phyloP scores from a whole-genome alignment of 2,329 filamentous ascomycete genomes.

The Ceratocystis alfenasii region DNA sequence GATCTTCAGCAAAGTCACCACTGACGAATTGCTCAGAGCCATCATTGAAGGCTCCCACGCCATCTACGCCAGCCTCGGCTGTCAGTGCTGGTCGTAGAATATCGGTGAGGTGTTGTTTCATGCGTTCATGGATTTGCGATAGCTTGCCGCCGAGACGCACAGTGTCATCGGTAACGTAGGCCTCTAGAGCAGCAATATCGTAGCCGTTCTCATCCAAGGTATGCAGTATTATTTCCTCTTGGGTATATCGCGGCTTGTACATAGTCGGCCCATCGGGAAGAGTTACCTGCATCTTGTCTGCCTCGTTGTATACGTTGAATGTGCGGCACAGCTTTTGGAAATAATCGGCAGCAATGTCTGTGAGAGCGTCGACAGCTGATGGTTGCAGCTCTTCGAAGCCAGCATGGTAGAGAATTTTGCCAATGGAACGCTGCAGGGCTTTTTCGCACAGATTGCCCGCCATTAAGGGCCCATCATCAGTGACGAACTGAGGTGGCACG shows the following conservation, averaged over 20 bases:
- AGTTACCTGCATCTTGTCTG: constrained; percentile 45
- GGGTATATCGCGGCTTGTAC: constrained; percentile 56
- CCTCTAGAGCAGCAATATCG: constrained; percentile 68
- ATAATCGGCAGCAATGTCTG: constrained; percentile 79
- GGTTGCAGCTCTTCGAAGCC: constrained; percentile 97
- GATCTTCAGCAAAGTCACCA: constrained; percentile 93
- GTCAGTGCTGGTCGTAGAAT: constrained; percentile 78
- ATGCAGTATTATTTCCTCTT: constrained; percentile 79
- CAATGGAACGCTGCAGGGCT: constrained; percentile 78
- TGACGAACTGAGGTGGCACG: constrained; percentile 76
- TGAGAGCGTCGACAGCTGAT: constrained; percentile 79
- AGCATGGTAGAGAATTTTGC: constrained; percentile 88
- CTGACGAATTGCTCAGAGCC: constrained; percentile 94
- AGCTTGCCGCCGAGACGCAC: constrained; percentile 73
- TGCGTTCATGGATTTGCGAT: constrained; percentile 75
- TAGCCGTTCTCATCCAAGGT: constrained; percentile 73
- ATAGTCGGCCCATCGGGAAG: constrained; percentile 34
- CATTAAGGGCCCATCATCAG: constrained; percentile 80
- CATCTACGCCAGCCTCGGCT: constrained; percentile 63
- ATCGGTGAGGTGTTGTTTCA: constrained; percentile 88
- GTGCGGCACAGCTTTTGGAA: constrained; percentile 73
- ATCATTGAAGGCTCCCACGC: constrained; percentile 84
- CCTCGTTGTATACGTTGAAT: constrained; percentile 71
- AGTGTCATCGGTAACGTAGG: constrained; percentile 86
- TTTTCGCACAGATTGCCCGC: constrained; percentile 69